A percentile compares a stretch with the other conserved stretches of the same genome.
Conservation (phyloP, 768 basidiomycete species). For the Auriculariales sp. region DNA sequence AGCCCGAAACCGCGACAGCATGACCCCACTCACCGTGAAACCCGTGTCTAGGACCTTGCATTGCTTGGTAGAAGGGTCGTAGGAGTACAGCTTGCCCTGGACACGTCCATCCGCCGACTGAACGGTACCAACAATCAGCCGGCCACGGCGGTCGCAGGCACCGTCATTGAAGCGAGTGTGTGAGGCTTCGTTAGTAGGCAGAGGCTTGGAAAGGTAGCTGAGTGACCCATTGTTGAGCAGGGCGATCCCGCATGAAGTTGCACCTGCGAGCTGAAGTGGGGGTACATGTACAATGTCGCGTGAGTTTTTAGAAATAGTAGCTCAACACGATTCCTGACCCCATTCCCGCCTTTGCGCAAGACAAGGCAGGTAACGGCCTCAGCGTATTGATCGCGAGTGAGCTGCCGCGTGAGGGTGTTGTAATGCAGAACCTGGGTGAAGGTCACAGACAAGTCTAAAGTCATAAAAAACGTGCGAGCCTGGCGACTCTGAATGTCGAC, state of each 20-base stretch:
- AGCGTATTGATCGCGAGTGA: constrained; percentile 33
- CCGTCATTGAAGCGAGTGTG: constrained; percentile 58
- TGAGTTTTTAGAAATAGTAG: constrained; percentile 1
- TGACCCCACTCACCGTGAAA: constrained; percentile 35
- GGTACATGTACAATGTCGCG: background rate
- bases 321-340: constrained; percentile 18
- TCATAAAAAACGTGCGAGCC: constrained; percentile 16
- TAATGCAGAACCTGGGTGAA: constrained; percentile 36
- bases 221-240: constrained; percentile 30
- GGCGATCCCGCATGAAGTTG: constrained; percentile 43
- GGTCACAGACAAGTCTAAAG: background rate
- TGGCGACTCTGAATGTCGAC: constrained; percentile 48
- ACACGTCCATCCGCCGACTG: constrained; percentile 31
- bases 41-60: constrained; percentile 43
- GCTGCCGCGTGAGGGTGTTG: constrained; percentile 23
- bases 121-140: constrained; percentile 54
- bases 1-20: constrained; percentile 1
- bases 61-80: constrained; percentile 33
- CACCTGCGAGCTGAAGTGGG: constrained; percentile 35
- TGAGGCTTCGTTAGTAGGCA: constrained; percentile 25
- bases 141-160: constrained; percentile 46
- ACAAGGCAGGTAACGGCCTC: constrained; percentile 45
- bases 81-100: constrained; percentile 43
- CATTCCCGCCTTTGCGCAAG: constrained; percentile 29
- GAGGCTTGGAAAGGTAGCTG: constrained; percentile 36